Conservation (phyloP, 2,329 filamentous ascomycete species). For the Pseudopithomyces maydicus region DNA sequence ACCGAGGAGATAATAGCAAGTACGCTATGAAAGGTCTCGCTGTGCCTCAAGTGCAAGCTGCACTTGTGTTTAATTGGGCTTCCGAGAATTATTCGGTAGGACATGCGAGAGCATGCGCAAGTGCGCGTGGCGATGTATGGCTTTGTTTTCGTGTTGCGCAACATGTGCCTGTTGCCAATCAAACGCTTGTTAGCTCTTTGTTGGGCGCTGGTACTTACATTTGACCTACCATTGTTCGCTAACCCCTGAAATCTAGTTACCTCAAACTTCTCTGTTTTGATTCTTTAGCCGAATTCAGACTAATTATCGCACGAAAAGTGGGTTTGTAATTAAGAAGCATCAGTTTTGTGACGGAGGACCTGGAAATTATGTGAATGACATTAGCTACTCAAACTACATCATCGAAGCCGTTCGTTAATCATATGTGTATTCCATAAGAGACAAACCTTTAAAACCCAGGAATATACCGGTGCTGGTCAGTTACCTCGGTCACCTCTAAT, state of each 20-base stretch:
- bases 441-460: slow-evolving; percentile 41
- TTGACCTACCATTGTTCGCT: not conserved
- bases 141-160: not conserved
- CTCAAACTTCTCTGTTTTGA: not conserved
- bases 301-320: not conserved
- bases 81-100: not conserved
- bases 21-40: not conserved
- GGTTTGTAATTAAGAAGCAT: not conserved
- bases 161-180: not conserved
- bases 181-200: not conserved
- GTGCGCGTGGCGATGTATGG: slow-evolving; percentile 1
- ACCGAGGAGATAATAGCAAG: not conserved
- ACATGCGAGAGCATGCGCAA: not conserved
- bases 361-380: no score
- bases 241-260: not conserved
- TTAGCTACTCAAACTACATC: no score
- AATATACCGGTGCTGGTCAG: slow-evolving; percentile 62
- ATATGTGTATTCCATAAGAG: no score
- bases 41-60: not conserved
- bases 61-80: not conserved
- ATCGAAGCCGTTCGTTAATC: no score
- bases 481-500: slow-evolving; percentile 63
- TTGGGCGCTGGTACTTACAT: not conserved
- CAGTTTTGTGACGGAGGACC: not conserved
- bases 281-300: not conserved